phyloP scores from a whole-genome alignment of 306 rosid species.

The Medicago ruthenica region DNA sequence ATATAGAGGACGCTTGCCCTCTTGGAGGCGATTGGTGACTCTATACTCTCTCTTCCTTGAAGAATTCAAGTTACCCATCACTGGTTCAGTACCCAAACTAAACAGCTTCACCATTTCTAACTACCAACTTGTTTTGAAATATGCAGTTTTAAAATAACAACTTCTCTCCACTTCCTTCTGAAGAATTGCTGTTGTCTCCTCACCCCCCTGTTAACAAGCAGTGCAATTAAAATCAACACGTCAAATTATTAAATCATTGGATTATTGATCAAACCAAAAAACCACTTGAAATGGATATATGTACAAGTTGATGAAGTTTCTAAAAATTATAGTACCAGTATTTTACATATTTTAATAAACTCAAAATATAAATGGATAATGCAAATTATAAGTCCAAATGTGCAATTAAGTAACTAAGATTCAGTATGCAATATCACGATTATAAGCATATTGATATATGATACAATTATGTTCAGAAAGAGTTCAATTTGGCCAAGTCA shows the following conservation, averaged over 20 bases:
- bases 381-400: slow-evolving; percentile 14
- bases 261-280: slow-evolving; percentile 3
- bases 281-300: slow-evolving; percentile 6
- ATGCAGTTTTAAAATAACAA: neutral
- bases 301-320: no score
- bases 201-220: neutral
- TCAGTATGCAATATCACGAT: slow-evolving; percentile 10
- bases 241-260: neutral
- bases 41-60: slow-evolving; percentile 74
- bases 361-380: slow-evolving; percentile 2
- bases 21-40: slow-evolving; percentile 91
- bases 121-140: slow-evolving; percentile 16
- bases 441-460: neutral
- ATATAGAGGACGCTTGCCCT: slow-evolving; percentile 88
- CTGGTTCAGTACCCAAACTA: slow-evolving; percentile 78
- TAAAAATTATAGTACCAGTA: no score
- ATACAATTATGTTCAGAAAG: neutral
- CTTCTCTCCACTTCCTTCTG: slow-evolving; percentile 7
- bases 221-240: slow-evolving; percentile 1
- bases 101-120: slow-evolving; percentile 56
- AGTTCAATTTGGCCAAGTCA: neutral
- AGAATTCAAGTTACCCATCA: slow-evolving; percentile 62
- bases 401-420: neutral
- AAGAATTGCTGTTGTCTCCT: neutral
- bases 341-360: neutral